These are phyloP conservation scores for Paecilomyces variotii DNA, from an alignment of 2,329 filamentous ascomycete genomes.

Conservation along the genomic window DNA sequence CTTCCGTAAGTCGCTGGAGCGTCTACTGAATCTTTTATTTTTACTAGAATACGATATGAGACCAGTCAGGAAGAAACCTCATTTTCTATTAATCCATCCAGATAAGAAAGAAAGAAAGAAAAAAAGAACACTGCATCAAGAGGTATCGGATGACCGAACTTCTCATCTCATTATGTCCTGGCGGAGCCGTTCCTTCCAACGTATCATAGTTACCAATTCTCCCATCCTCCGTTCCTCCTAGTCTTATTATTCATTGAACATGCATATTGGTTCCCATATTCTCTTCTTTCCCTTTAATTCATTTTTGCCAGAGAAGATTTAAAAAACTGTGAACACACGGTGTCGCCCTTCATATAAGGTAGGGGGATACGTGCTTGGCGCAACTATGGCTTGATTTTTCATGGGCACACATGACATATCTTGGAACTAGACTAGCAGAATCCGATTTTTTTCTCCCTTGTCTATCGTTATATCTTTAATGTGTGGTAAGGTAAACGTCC, in stretches of 20 bases:
- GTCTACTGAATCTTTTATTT: background rate
- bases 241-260: background rate
- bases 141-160: background rate
- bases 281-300: background rate
- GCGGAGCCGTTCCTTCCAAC: background rate
- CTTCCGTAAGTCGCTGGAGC: background rate
- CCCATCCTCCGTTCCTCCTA: background rate
- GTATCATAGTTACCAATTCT: background rate
- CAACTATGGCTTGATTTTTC: too few species aligned
- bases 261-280: background rate
- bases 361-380: too few species aligned
- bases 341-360: too few species aligned
- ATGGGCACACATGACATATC: background rate
- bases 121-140: background rate
- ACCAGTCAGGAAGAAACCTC: background rate
- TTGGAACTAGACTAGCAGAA: background rate
- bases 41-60: background rate
- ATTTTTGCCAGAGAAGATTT: too few species aligned
- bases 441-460: too few species aligned
- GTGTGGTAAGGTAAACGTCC: background rate
- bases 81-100: background rate
- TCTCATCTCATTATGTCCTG: background rate
- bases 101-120: background rate
- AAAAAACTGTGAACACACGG: too few species aligned
- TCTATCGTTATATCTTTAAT: background rate